Percentiles rank a stretch among this genome's conserved stretches.
Conservation (phyloP, 75 land plant genomes). For the Picea sitchensis region DNA sequence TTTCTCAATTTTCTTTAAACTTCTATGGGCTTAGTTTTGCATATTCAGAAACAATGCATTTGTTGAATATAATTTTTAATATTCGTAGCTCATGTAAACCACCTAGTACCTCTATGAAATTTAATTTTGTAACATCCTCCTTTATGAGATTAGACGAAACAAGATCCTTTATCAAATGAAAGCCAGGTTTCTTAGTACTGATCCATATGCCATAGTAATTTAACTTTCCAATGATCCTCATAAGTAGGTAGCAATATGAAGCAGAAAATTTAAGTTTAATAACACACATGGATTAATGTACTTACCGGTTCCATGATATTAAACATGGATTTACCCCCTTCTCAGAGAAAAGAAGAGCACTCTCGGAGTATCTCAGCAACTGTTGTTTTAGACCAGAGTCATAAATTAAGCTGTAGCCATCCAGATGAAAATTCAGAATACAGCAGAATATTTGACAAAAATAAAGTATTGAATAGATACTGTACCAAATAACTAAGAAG, state of each 20-base stretch:
- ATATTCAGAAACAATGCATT: too few relatives aligned
- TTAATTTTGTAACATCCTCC: not conserved
- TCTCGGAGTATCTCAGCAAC: constrained; percentile 83
- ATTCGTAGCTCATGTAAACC: too few relatives aligned
- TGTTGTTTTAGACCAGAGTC: constrained; percentile 83
- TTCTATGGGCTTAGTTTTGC: not conserved
- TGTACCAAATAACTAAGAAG: not conserved
- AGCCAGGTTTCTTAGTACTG: too few relatives aligned
- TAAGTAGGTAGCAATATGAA: not conserved
- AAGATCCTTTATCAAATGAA: too few relatives aligned
- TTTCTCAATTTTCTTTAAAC: not conserved
- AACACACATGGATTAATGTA: not conserved
- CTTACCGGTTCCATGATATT: constrained; percentile 92
- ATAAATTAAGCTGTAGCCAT: constrained; percentile 69
- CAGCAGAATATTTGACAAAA: not conserved
- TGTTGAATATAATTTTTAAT: too few relatives aligned
- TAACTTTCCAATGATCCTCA: too few relatives aligned
- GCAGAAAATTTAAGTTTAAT: not conserved
- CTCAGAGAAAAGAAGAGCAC: constrained; percentile 86
- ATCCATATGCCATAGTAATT: too few relatives aligned
- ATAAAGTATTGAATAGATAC: not conserved
- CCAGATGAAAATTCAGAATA: not conserved
- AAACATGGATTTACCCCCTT: constrained; percentile 80
- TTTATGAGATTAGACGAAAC: too few relatives aligned
- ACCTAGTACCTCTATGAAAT: not conserved